Evolutionary conservation across 495 filamentous ascomycete species (phyloP).

Genomic region (Tuber magnatum): DNA sequence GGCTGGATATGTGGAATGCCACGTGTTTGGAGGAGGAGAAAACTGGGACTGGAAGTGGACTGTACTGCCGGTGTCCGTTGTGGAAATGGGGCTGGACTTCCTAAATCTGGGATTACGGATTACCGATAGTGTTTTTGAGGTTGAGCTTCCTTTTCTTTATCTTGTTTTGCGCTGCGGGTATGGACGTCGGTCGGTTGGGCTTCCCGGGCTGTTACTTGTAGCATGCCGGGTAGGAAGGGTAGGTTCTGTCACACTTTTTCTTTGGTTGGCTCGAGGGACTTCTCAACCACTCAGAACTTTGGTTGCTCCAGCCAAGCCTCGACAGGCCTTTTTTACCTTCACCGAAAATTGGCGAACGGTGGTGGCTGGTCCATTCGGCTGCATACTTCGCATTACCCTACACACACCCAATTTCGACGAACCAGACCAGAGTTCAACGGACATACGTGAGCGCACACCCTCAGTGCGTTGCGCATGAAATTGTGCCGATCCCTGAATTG

Average conservation of each 20-base stretch:
- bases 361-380: too few relatives aligned
- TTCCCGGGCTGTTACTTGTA: not conserved
- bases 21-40: not conserved
- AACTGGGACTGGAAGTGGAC: not conserved
- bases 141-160: not conserved
- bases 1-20: not conserved
- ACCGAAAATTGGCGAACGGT: too few relatives aligned
- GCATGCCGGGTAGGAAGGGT: too few relatives aligned
- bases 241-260: too few relatives aligned
- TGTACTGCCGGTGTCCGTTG: not conserved
- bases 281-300: too few relatives aligned
- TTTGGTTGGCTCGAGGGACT: too few relatives aligned
- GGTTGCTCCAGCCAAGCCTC: too few relatives aligned
- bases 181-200: not conserved
- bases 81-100: not conserved
- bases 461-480: not conserved
- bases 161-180: not conserved
- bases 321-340: too few relatives aligned
- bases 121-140: not conserved
- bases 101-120: not conserved
- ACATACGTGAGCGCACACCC: too few relatives aligned
- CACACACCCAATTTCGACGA: too few relatives aligned
- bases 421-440: too few relatives aligned
- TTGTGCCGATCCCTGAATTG: not conserved
- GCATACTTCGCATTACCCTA: too few relatives aligned